phyloP scores from a whole-genome alignment of 805 yeast species.

The Diddensiella caesifluorescens region DNA sequence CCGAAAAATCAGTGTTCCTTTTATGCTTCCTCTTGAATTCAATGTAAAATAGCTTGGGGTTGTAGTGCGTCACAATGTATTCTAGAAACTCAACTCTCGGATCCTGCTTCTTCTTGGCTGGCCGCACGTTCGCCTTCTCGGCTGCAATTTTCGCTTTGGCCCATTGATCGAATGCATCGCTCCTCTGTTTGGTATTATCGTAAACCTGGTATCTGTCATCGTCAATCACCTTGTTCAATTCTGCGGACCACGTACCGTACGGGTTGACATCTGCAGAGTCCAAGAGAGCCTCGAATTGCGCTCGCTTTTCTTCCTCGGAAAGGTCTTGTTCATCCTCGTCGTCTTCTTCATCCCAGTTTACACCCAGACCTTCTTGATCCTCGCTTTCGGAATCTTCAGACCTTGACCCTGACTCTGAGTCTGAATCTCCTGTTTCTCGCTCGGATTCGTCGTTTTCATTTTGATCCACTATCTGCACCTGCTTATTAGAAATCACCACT shows the following conservation, averaged over 20 bases:
- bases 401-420: constrained; percentile 11
- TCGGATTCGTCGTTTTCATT: constrained; percentile 5
- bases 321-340: constrained; percentile 11
- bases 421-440: constrained; percentile 18
- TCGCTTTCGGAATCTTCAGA: constrained; percentile 7
- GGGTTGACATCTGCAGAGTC: constrained; percentile 37
- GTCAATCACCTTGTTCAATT: constrained; percentile 37
- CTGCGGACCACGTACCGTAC: constrained; percentile 44
- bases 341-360: constrained; percentile 23
- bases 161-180: constrained; percentile 45
- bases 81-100: constrained; percentile 27
- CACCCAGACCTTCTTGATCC: constrained; percentile 19
- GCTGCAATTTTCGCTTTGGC: constrained; percentile 21
- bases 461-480: constrained; percentile 14
- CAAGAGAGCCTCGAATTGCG: constrained; percentile 35
- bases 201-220: constrained; percentile 40
- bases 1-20: constrained; percentile 25
- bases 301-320: constrained; percentile 9
- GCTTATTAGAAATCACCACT: constrained; percentile 17
- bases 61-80: constrained; percentile 27
- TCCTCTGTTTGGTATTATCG: constrained; percentile 34
- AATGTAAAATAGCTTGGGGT: constrained; percentile 32
- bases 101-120: constrained; percentile 4
- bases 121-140: constrained; percentile 6
- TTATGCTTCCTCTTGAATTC: constrained; percentile 38